A percentile compares a stretch with the other conserved stretches of the same genome.
phyloP scores from a whole-genome alignment of 176 grass and related monocot species.

The Tillandsia fasciculata region DNA sequence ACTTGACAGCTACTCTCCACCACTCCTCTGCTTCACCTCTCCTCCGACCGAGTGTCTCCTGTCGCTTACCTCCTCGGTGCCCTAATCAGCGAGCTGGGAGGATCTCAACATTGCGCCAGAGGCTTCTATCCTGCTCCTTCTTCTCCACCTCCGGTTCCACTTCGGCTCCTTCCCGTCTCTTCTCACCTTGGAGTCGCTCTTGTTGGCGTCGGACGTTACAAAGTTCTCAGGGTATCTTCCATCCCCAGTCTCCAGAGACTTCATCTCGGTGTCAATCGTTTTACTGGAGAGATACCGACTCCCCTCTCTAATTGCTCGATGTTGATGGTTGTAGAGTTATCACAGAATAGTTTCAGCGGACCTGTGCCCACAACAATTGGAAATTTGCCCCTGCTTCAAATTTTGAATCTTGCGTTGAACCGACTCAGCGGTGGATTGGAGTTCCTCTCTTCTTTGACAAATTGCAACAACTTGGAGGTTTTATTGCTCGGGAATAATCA shows the following conservation, averaged over 20 bases:
- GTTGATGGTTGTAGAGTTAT: neutral
- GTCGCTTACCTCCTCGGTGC: too few relatives aligned
- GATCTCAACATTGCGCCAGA: too few relatives aligned
- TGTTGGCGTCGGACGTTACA: too few relatives aligned
- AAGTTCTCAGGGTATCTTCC: constrained; percentile 28
- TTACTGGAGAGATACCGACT: neutral
- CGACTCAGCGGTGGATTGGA: neutral
- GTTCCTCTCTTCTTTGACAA: neutral
- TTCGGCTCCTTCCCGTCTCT: too few relatives aligned
- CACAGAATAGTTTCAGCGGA: neutral
- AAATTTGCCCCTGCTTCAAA: neutral
- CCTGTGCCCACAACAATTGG: neutral
- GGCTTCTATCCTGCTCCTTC: too few relatives aligned
- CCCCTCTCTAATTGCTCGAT: neutral
- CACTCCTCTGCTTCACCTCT: too few relatives aligned
- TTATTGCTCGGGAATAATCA: neutral
- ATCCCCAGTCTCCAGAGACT: constrained; percentile 7
- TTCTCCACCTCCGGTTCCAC: too few relatives aligned
- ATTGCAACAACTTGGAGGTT: neutral
- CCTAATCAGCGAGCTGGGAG: too few relatives aligned
- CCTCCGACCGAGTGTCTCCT: too few relatives aligned
- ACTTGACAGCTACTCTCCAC: too few relatives aligned
- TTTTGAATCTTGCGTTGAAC: neutral
- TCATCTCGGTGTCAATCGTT: too few relatives aligned
- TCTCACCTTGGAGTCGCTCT: too few relatives aligned